Percentiles rank a stretch among this genome's conserved stretches.
Evolutionary conservation across 1,139 yeast genomes (phyloP).

Genomic region (Spencermartinsiella ligniputridi): DNA sequence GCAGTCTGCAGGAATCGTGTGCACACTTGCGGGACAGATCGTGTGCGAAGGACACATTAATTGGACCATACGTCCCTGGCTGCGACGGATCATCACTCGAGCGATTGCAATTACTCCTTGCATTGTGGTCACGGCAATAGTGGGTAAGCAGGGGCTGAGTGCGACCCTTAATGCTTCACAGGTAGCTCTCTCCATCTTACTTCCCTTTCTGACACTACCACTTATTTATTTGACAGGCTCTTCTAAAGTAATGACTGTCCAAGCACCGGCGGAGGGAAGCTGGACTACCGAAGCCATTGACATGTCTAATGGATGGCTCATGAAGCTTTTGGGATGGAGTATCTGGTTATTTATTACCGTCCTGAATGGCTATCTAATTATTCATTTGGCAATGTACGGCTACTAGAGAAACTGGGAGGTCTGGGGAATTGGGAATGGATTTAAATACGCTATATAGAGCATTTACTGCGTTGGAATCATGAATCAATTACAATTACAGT

Average conservation of each 20-base stretch:
- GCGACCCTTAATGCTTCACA: slow-evolving; percentile 65
- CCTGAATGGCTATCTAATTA: slow-evolving; percentile 67
- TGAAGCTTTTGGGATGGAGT: slow-evolving; percentile 41
- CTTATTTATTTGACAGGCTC: slow-evolving; percentile 68
- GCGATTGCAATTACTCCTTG: slow-evolving; percentile 71
- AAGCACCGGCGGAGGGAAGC: slow-evolving; percentile 23
- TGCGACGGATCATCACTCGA: slow-evolving; percentile 67
- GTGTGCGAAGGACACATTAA: slow-evolving; percentile 78
- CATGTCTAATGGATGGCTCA: slow-evolving; percentile 61
- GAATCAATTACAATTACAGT: too few species aligned
- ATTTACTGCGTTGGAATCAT: too few species aligned
- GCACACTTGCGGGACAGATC: slow-evolving; percentile 84
- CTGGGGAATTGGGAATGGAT: too few species aligned
- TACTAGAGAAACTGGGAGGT: too few species aligned
- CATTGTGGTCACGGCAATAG: slow-evolving; percentile 47
- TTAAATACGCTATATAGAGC: too few species aligned
- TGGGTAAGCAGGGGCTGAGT: slow-evolving; percentile 65
- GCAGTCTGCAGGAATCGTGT: slow-evolving; percentile 79
- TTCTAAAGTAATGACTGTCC: slow-evolving; percentile 56
- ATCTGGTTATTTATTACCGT: slow-evolving; percentile 64
- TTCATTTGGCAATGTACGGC: slow-evolving; percentile 50
- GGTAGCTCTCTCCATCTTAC: slow-evolving; percentile 63
- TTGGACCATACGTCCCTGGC: slow-evolving; percentile 76
- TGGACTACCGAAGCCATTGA: slow-evolving; percentile 24
- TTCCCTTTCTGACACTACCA: slow-evolving; percentile 76